Evolutionary conservation across 192 early-diverging fungal genomes (phyloP).

Genomic region (Cetraspora pellucida): DNA sequence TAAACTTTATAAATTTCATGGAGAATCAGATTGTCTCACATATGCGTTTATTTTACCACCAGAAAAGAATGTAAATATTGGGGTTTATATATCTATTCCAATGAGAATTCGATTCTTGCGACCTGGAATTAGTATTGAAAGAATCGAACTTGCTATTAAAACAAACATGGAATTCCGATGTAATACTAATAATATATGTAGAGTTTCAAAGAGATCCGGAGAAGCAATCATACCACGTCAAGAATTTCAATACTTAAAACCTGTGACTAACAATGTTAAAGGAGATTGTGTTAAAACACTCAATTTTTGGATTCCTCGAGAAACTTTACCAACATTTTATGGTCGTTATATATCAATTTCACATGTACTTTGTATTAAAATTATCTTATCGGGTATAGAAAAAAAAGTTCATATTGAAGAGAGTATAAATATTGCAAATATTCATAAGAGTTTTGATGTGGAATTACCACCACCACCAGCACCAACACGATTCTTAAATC

Average conservation of each 20-base stretch:
- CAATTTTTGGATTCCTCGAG: slow-evolving; percentile 22
- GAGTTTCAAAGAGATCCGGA: neutral
- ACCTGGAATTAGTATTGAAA: slow-evolving; percentile 24
- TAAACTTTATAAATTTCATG: neutral
- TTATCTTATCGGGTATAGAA: neutral
- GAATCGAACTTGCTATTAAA: slow-evolving; percentile 8
- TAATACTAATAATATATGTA: slow-evolving; percentile 15
- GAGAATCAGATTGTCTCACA: slow-evolving; percentile 12
- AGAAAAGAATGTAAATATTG: slow-evolving; percentile 26
- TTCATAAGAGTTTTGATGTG: slow-evolving; percentile 13
- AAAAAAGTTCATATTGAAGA: slow-evolving; percentile 1
- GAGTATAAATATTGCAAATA: slow-evolving; percentile 21
- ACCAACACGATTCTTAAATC: slow-evolving; percentile 22
- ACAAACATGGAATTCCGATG: slow-evolving; percentile 21
- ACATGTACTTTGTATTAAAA: slow-evolving; percentile 21
- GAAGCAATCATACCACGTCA: slow-evolving; percentile 17
- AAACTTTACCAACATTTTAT: slow-evolving; percentile 17
- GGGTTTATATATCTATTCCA: slow-evolving; percentile 27
- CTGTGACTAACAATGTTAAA: neutral
- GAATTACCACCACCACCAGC: neutral
- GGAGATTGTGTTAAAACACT: slow-evolving; percentile 29
- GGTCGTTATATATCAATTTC: slow-evolving; percentile 15
- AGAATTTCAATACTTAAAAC: slow-evolving; percentile 14
- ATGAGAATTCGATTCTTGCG: slow-evolving; percentile 16
- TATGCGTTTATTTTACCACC: slow-evolving; percentile 32